A percentile compares a stretch with the other conserved stretches of the same genome.
Conservation (phyloP, 768 basidiomycete species). For the Termitomyces sp. region DNA sequence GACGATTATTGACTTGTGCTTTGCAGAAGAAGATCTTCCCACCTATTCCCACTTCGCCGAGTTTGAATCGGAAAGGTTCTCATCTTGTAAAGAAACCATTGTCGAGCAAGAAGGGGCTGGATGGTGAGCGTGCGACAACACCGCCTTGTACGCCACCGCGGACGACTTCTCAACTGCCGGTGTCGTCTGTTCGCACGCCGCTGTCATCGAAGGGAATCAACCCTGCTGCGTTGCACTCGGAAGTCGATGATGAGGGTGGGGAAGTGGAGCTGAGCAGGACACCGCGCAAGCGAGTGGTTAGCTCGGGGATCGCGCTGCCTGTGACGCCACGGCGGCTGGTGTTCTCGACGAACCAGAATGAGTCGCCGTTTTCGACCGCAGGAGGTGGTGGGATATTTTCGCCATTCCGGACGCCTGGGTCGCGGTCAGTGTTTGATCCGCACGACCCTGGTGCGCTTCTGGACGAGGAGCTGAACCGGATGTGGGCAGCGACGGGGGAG, state of each 20-base stretch:
- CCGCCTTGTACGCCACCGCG: constrained; percentile 20
- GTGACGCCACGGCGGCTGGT: constrained; percentile 36
- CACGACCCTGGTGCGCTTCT: constrained; percentile 66
- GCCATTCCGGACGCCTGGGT: constrained; percentile 48
- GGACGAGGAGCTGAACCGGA: constrained; percentile 67
- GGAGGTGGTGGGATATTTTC: constrained; percentile 25
- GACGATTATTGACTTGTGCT: constrained; percentile 11
- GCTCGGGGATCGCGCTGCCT: constrained; percentile 24
- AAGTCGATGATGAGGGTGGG: constrained; percentile 14
- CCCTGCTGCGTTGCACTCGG: constrained; percentile 25
- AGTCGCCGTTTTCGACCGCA: constrained; percentile 40
- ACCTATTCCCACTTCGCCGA: constrained; percentile 46
- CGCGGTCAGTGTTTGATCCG: constrained; percentile 59
- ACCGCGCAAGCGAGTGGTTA: constrained; percentile 31
- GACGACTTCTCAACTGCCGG: constrained; percentile 16
- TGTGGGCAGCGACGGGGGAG: constrained; percentile 41
- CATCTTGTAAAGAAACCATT: constrained; percentile 17
- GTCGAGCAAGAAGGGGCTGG: constrained; percentile 5
- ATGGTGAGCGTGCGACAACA: constrained; percentile 9
- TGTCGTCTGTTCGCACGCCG: constrained; percentile 21
- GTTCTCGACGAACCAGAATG: constrained; percentile 32
- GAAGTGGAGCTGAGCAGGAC: constrained; percentile 30
- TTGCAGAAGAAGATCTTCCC: constrained; percentile 36
- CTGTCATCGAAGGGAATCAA: constrained; percentile 26
- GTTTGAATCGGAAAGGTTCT: constrained; percentile 33